Evolutionary conservation across 371 early-diverging fungal species (phyloP).

Genomic region (Mortierella sp.): DNA sequence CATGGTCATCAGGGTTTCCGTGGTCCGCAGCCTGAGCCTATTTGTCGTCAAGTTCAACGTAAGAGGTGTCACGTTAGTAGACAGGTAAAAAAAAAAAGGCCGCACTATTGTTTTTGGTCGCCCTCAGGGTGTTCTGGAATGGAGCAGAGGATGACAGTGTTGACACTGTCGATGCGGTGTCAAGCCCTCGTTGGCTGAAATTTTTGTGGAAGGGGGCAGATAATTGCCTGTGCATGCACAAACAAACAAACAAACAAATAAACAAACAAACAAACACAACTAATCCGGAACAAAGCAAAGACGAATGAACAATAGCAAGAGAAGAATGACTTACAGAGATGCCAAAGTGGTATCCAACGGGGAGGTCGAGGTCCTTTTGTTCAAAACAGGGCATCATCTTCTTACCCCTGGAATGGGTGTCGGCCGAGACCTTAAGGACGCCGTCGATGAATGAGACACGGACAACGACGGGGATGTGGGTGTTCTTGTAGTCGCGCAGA

Average conservation of each 20-base stretch:
- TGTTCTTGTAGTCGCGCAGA: constrained; percentile 81
- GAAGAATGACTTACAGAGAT: constrained; percentile 66
- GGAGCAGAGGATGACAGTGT: background rate
- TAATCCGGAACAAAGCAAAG: constrained; percentile 4
- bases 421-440: constrained; percentile 75
- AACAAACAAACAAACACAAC: background rate
- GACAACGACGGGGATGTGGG: constrained; percentile 69
- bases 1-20: constrained; percentile 81
- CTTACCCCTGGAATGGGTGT: constrained; percentile 70
- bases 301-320: background rate
- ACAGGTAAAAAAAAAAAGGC: too few relatives aligned
- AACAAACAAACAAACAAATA: background rate
- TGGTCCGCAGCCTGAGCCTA: constrained; percentile 30
- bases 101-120: background rate
- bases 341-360: constrained; percentile 87
- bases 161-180: background rate
- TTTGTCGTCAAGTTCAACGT: background rate
- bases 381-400: constrained; percentile 77
- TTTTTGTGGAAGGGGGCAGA: background rate
- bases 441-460: constrained; percentile 75
- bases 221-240: background rate
- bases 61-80: background rate
- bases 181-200: constrained; percentile 1
- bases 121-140: background rate
- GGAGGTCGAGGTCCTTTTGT: constrained; percentile 70